Evolutionary conservation across 192 early-diverging fungal species (phyloP), one percentile per base, ranked within the genome.

Genomic region (Piromyces sp.): DNA sequence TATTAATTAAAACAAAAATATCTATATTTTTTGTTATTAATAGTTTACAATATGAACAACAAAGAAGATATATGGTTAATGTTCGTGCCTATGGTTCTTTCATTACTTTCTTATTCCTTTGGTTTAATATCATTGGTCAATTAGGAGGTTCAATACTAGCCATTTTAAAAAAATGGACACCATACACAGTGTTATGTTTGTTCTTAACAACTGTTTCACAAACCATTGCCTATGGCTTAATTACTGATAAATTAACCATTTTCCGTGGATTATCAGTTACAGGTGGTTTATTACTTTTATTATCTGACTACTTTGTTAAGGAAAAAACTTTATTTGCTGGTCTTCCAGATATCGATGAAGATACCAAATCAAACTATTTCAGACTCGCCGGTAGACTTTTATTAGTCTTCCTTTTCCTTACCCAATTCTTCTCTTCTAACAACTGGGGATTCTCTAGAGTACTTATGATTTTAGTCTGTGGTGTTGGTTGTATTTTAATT

Each of bases 261-360:
- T 86, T 98, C 82, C 94, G 97, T 80, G 94, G 94, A 83, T 87
- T 99, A 29, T 96, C 96, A n/a, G 94, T 99, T 30, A 87, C 92
- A 79, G 97, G 97, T 37, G 97, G 97, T 19, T 90, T 99, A 30
- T 86, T 98, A 84, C 96, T 99, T 94, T 90, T 99, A 19, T 88
- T 99, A 37, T 95, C 96, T 16, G 97, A 98, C 84, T 81, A 89
- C 29, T 85, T 78, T 30, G 36, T 94, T 81, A 92, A 92, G 33
- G 84, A 84, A 33, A 79, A 83, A 26, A 89, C 81, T 68, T 89
- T 96, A 79, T 98, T 97, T 89, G 93, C 95, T 15, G 96, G 94
- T 12, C 85, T 99, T 58, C 96, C 96, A 79, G 90, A 90, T 37
- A 83, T 99, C 42, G 93, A 92, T 28, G 95, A 97, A 81, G 93